Evolutionary conservation across 2,329 filamentous ascomycete species (phyloP), one percentile per base, ranked within the genome.

Genomic region (Lojkania enalia): DNA sequence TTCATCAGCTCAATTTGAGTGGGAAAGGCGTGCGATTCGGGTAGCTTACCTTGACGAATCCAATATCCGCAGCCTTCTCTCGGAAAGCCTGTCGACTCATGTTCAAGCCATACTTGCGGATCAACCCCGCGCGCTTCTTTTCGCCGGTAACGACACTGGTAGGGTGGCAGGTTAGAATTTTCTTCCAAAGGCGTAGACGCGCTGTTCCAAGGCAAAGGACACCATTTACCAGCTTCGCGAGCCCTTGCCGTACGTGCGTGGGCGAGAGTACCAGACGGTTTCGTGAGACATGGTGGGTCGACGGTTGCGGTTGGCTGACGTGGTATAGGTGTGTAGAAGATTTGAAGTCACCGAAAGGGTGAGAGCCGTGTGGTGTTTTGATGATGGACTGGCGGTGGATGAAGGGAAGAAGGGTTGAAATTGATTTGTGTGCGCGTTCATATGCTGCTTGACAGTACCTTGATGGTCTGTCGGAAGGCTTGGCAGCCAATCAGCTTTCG

Each of bases 91-190:
- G 77, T 74, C 81, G 79, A 75, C 81, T 84, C 76, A 85, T 83
- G 66, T 95, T 90, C 66, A 96, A 82, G 71, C 92, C 92, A 79
- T 97, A 97, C 80, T 99, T 99, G 82, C 94, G 91, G 82, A 99
- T 96, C 64, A 99, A 84, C 90, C 94, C 94, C 67, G 92, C 91
- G 14, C 56, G 57, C 44, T 64, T 64, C 44, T 55, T 63, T 15
- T 52, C 48, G 27, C 61, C 61, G 0, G 59, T 64, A 1, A 64
- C 60, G 9, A 63, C 54, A 20, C 61, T 64, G 2, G 6, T n/a
- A n/a, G n/a, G n/a, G n/a, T n/a, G n/a, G n/a, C n/a, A n/a, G n/a
- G n/a, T n/a, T n/a, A n/a, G 3, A 20, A 38, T 46, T 39, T 32
- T 36, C 11, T n/a, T 36, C 16, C 9, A 36, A 15, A 6, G 1